These are phyloP conservation scores for Ceratopteris richardii DNA, from an alignment of 75 land plant species.

Conservation along the genomic window DNA sequence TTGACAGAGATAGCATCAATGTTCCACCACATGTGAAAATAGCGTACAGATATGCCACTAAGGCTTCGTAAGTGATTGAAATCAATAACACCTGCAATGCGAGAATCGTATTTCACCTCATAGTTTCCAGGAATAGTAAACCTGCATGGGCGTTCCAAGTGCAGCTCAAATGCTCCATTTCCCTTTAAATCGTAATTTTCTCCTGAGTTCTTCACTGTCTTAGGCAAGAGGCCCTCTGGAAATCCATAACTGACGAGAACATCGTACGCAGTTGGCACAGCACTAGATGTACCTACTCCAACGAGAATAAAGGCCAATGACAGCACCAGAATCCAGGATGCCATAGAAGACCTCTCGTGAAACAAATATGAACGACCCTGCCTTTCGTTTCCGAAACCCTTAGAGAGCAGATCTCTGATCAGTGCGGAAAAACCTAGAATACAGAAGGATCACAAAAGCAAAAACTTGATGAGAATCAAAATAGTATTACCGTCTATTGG, in stretches of 20 bases:
- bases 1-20: slow-evolving; percentile 28
- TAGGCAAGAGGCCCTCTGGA: slow-evolving; percentile 36
- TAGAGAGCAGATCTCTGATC: no score
- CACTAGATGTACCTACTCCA: no score
- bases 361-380: no score
- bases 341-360: no score
- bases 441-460: no score
- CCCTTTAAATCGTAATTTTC: slow-evolving; percentile 21
- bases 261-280: slow-evolving; percentile 26
- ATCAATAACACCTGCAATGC: slow-evolving; percentile 28
- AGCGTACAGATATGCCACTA: slow-evolving; percentile 29
- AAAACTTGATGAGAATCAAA: no score
- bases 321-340: no score
- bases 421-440: no score
- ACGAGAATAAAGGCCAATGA: no score
- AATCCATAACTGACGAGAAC: slow-evolving; percentile 24
- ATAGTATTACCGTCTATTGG: no score
- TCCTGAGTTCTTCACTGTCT: slow-evolving; percentile 20
- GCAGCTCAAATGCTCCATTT: slow-evolving; percentile 13
- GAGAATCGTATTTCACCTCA: slow-evolving; percentile 24
- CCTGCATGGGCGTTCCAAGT: slow-evolving; percentile 14
- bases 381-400: no score
- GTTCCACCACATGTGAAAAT: slow-evolving; percentile 33
- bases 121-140: slow-evolving; percentile 32
- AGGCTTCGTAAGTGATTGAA: slow-evolving; percentile 11